A percentile compares a stretch with the other conserved stretches of the same genome.
phyloP scores from a whole-genome alignment of 2,329 filamentous ascomycete genomes.

The Exserohilum turcica region DNA sequence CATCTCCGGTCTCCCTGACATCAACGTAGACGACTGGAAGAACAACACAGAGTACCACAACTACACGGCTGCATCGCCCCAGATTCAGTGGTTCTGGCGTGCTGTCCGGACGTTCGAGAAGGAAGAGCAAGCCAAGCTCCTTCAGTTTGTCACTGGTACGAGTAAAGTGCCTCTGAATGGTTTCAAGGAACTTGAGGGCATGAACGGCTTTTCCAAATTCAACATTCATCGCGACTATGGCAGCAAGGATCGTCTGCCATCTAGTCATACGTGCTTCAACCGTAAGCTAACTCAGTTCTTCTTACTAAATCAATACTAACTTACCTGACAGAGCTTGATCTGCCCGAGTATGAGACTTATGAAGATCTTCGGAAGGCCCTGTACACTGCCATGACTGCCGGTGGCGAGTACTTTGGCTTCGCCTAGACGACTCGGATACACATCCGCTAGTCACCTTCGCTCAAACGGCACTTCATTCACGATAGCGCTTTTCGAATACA shows the following conservation, averaged over 20 bases:
- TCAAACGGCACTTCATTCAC: slow-evolving; percentile 1
- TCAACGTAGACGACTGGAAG: slow-evolving; percentile 99
- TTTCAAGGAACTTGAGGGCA: slow-evolving; percentile 98
- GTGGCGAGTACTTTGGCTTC: slow-evolving; percentile 97
- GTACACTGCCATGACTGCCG: slow-evolving; percentile 95
- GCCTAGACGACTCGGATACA: slow-evolving; percentile 62
- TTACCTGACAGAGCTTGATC: slow-evolving; percentile 78
- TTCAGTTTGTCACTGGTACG: slow-evolving; percentile 98
- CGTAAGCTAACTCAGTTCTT: slow-evolving; percentile 65
- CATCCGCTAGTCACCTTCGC: not conserved
- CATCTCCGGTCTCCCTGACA: slow-evolving; percentile 95
- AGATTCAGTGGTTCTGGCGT: slow-evolving; percentile 99
- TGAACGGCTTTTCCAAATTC: slow-evolving; percentile 98
- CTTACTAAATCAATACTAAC: slow-evolving; percentile 41
- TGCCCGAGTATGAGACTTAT: slow-evolving; percentile 97
- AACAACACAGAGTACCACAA: slow-evolving; percentile 99
- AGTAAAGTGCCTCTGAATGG: slow-evolving; percentile 98
- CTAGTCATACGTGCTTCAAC: slow-evolving; percentile 98
- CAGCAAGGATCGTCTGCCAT: slow-evolving; percentile 92
- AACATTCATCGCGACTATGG: slow-evolving; percentile 99
- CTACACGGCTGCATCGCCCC: slow-evolving; percentile 89
- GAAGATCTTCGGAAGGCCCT: slow-evolving; percentile 85
- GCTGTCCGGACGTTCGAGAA: slow-evolving; percentile 97
- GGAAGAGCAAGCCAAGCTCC: slow-evolving; percentile 93
- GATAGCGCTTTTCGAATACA: slow-evolving; percentile 17